Evolutionary conservation across 1,284 basidiomycete species (phyloP).

Genomic region (Porodaedalea pini): DNA sequence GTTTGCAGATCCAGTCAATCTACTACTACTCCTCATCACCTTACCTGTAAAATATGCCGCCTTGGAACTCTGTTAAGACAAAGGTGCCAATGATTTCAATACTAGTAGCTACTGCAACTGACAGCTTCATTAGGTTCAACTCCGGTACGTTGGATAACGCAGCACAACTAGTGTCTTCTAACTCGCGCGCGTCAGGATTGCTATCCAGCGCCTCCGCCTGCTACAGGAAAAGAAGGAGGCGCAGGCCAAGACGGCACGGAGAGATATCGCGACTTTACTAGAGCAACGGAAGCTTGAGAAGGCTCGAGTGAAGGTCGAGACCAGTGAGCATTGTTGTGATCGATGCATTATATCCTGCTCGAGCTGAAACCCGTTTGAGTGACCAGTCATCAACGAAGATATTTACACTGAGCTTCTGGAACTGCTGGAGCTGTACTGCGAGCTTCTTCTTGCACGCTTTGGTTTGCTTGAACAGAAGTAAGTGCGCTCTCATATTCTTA

Average conservation of each 20-base stretch:
- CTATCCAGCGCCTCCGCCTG: constrained; percentile 86
- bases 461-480: constrained; percentile 84
- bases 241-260: constrained; percentile 78
- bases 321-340: constrained; percentile 44
- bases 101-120: not conserved
- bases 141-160: constrained; percentile 11
- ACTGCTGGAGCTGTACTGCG: constrained; percentile 89
- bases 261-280: constrained; percentile 76
- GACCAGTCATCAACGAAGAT: constrained; percentile 81
- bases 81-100: constrained; percentile 1
- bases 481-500: constrained; percentile 29
- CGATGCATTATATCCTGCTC: not conserved
- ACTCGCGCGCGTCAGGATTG: constrained; percentile 51
- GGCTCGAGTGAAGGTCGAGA: constrained; percentile 79
- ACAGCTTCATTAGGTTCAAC: constrained; percentile 12
- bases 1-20: not conserved
- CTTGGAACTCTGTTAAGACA: constrained; percentile 19
- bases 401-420: constrained; percentile 85
- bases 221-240: constrained; percentile 93
- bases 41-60: constrained; percentile 11
- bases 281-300: constrained; percentile 82
- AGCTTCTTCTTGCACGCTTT: constrained; percentile 90
- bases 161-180: not conserved
- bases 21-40: not conserved
- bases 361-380: not conserved